A percentile compares a stretch with the other conserved stretches of the same genome.
These are phyloP conservation scores for Paramyrothecium roridum DNA, from an alignment of 2,329 filamentous ascomycete genomes.

Conservation along the genomic window DNA sequence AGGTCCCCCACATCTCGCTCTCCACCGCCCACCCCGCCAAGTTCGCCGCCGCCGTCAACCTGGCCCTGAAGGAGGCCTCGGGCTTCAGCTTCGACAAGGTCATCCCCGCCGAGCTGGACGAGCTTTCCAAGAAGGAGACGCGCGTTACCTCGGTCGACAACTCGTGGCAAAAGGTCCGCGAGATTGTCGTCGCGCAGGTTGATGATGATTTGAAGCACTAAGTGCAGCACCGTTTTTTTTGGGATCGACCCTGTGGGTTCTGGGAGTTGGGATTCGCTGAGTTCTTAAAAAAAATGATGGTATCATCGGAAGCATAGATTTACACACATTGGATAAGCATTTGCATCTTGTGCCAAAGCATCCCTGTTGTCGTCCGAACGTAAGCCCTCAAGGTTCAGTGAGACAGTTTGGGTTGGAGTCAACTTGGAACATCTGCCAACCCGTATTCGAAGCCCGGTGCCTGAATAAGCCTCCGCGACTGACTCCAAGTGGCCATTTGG, in stretches of 20 bases:
- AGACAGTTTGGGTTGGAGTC: no score
- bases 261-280: not conserved
- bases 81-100: slow-evolving; percentile 77
- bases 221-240: not conserved
- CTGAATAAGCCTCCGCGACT: no score
- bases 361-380: no score
- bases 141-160: slow-evolving; percentile 68
- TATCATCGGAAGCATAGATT: not conserved
- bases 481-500: no score
- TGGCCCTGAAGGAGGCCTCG: slow-evolving; percentile 68
- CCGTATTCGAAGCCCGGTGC: no score
- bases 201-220: slow-evolving; percentile 52
- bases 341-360: no score
- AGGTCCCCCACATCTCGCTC: slow-evolving; percentile 73
- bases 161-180: slow-evolving; percentile 71
- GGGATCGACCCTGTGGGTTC: not conserved
- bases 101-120: slow-evolving; percentile 77
- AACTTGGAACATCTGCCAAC: no score
- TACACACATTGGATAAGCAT: not conserved
- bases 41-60: slow-evolving; percentile 80
- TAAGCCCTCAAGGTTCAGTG: no score
- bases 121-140: slow-evolving; percentile 72
- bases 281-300: not conserved
- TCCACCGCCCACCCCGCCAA: slow-evolving; percentile 96
- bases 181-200: slow-evolving; percentile 73